A percentile compares a stretch with the other conserved stretches of the same genome.
These are phyloP conservation scores for Ceratocystis diversiconidia DNA, from an alignment of 2,329 filamentous ascomycete species.

Conservation along the genomic window DNA sequence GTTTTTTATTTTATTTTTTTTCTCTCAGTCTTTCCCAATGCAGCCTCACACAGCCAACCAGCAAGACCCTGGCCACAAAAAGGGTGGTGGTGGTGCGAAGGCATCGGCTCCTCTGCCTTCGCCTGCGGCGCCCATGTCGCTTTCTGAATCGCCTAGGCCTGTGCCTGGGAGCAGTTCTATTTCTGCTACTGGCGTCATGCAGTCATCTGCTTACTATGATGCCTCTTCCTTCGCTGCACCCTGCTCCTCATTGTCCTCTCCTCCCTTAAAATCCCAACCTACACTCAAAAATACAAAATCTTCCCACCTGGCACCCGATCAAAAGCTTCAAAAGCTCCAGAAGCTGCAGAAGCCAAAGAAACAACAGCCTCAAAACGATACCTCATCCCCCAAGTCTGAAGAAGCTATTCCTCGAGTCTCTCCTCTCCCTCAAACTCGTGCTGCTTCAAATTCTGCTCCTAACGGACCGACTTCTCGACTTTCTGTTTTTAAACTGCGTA, in stretches of 20 bases:
- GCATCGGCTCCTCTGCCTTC: slow-evolving; percentile 1
- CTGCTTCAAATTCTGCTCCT: background rate
- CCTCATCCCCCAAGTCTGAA: background rate
- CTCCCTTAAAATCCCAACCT: background rate
- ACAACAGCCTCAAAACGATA: background rate
- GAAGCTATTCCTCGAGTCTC: background rate
- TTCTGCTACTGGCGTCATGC: slow-evolving; percentile 13
- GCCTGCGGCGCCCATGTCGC: slow-evolving; percentile 1
- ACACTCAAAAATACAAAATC: background rate
- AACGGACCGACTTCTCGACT: slow-evolving; percentile 3
- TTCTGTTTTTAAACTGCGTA: slow-evolving; percentile 15
- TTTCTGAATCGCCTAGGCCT: background rate
- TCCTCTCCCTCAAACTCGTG: background rate
- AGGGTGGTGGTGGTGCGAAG: background rate
- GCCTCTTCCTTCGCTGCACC: slow-evolving; percentile 7
- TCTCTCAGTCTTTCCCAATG: slow-evolving; percentile 5
- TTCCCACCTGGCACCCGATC: background rate
- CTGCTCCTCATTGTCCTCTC: slow-evolving; percentile 2
- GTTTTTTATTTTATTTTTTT: background rate
- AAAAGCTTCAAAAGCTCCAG: slow-evolving; percentile 2
- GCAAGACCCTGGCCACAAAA: slow-evolving; percentile 10
- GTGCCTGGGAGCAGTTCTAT: slow-evolving; percentile 11
- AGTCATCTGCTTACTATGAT: background rate
- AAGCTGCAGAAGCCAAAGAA: slow-evolving; percentile 3
- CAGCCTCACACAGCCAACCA: slow-evolving; percentile 10